Percentiles rank a stretch among this genome's conserved stretches.
phyloP scores from a whole-genome alignment of 1,139 yeast species.

The Candida dubliniensis region DNA sequence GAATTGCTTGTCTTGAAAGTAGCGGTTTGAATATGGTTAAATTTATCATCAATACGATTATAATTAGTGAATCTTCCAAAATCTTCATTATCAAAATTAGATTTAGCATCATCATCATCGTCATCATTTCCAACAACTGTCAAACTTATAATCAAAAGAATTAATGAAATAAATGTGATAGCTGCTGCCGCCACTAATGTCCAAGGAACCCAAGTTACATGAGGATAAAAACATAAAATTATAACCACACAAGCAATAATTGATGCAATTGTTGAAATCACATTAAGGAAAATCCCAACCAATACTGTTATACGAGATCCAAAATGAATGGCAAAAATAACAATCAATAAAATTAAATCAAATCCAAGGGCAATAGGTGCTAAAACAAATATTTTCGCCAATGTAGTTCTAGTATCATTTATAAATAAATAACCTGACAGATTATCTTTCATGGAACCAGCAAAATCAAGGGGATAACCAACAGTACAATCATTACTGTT shows the following conservation, averaged over 20 bases:
- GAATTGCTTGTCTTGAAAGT: constrained; percentile 17
- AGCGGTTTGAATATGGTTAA: constrained; percentile 13
- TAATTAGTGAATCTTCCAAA: constrained; percentile 10
- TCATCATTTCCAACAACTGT: constrained; percentile 16
- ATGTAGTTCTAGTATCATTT: constrained; percentile 52
- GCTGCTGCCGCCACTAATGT: constrained; percentile 65
- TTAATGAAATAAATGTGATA: constrained; percentile 41
- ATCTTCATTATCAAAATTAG: constrained; percentile 7
- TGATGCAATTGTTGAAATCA: constrained; percentile 52
- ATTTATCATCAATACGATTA: constrained; percentile 13
- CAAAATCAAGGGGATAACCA: constrained; percentile 32
- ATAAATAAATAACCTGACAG: constrained; percentile 27
- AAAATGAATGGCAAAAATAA: constrained; percentile 35
- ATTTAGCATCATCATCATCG: constrained; percentile 24
- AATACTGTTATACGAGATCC: constrained; percentile 19
- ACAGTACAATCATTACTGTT: constrained; percentile 48
- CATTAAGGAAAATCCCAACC: constrained; percentile 28
- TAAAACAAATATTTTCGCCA: constrained; percentile 71
- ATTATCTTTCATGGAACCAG: constrained; percentile 15
- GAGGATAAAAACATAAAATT: constrained; percentile 60
- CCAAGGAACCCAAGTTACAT: constrained; percentile 71
- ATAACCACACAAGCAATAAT: constrained; percentile 54
- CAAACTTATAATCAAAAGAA: constrained; percentile 26
- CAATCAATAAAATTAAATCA: constrained; percentile 48
- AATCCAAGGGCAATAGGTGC: constrained; percentile 84